These are phyloP conservation scores for Eucalyptus marginata DNA, from an alignment of 345 rosid genomes.

Conservation along the genomic window DNA sequence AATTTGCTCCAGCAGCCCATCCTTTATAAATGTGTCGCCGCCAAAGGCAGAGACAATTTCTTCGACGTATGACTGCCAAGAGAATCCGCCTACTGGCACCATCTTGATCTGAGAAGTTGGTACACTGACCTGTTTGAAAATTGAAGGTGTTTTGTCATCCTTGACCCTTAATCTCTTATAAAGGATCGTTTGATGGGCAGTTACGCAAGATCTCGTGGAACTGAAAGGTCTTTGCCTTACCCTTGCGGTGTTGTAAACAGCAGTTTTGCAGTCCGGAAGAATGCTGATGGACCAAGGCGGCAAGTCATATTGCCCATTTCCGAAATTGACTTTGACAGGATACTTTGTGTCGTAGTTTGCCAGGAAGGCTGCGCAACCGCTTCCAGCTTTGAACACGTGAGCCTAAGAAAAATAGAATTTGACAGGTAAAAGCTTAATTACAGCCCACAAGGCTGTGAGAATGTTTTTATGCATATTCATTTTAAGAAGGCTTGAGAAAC, in stretches of 20 bases:
- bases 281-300: constrained; percentile 48
- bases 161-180: neutral
- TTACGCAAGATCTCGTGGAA: neutral
- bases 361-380: constrained; percentile 24
- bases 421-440: neutral
- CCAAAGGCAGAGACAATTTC: constrained; percentile 13
- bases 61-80: constrained; percentile 30
- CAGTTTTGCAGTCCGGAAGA: constrained; percentile 27
- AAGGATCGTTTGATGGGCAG: neutral
- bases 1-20: constrained; percentile 22
- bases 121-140: constrained; percentile 6
- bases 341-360: constrained; percentile 26
- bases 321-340: constrained; percentile 15
- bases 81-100: constrained; percentile 5
- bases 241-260: constrained; percentile 27
- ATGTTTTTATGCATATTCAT: no score
- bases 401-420: constrained; percentile 1
- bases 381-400: constrained; percentile 18
- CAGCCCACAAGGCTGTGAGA: neutral
- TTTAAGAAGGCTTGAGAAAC: neutral
- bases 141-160: neutral
- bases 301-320: constrained; percentile 18
- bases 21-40: constrained; percentile 4
- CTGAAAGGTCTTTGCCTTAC: neutral
- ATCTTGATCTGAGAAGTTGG: constrained; percentile 16